phyloP scores from a whole-genome alignment of 2,329 filamentous ascomycete genomes.

The Monilinia aucupariae region DNA sequence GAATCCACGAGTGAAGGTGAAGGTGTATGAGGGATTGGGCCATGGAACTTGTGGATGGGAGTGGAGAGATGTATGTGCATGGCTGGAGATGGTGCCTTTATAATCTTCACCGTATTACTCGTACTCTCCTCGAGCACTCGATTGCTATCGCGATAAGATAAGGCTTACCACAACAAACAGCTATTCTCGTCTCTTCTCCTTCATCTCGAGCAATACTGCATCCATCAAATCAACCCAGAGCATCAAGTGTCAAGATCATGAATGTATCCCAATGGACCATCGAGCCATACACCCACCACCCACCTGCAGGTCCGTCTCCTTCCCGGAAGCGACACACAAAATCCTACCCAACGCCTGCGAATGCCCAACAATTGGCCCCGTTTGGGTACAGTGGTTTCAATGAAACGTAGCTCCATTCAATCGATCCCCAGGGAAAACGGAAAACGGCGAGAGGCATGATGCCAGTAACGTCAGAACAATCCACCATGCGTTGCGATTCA shows the following conservation, averaged over 20 bases:
- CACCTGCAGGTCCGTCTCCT: neutral
- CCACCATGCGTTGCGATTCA: too few species aligned
- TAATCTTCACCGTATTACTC: too few species aligned
- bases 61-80: neutral
- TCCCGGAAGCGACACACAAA: conserved; percentile 4
- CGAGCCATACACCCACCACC: neutral
- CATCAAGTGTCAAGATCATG: neutral
- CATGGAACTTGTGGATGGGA: conserved; percentile 33
- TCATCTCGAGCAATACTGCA: too few species aligned
- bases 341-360: conserved; percentile 1
- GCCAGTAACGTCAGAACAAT: neutral
- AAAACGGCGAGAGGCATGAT: conserved; percentile 8
- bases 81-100: neutral
- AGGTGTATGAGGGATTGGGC: neutral
- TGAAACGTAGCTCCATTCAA: conserved; percentile 8
- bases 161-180: too few species aligned
- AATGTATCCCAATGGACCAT: neutral
- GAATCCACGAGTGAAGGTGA: neutral
- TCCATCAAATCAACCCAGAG: neutral
- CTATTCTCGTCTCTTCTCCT: too few species aligned
- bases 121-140: too few species aligned
- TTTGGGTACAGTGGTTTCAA: neutral
- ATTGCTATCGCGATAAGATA: neutral
- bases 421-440: conserved; percentile 17
- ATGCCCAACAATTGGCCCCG: conserved; percentile 11